These are phyloP conservation scores for Coniosporium apollinis DNA, from an alignment of 495 filamentous ascomycete genomes.

Conservation along the genomic window DNA sequence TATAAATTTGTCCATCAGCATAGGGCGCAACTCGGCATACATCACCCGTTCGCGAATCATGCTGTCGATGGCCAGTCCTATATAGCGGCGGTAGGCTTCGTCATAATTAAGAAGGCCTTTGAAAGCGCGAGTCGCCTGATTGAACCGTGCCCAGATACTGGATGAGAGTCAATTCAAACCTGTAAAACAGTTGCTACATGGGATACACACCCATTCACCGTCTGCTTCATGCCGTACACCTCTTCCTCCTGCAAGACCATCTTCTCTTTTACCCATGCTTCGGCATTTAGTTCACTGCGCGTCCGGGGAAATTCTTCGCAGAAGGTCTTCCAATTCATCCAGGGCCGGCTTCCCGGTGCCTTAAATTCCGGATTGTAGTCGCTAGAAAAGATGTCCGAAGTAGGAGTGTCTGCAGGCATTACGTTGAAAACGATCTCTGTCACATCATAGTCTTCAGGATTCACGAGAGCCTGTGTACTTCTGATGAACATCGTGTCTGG, in stretches of 20 bases:
- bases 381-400: conserved; percentile 14
- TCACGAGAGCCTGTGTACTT: conserved; percentile 14
- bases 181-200: neutral
- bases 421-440: conserved; percentile 25
- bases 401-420: conserved; percentile 6
- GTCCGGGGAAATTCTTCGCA: conserved; percentile 6
- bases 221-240: conserved; percentile 13
- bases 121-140: conserved; percentile 23
- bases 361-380: conserved; percentile 14
- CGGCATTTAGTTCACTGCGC: conserved; percentile 8
- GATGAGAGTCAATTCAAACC: conserved; percentile 4
- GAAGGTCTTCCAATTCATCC: conserved; percentile 19
- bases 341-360: conserved; percentile 6
- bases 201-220: conserved; percentile 16
- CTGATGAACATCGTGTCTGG: conserved; percentile 19
- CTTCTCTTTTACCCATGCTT: conserved; percentile 14
- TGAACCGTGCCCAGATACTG: conserved; percentile 25
- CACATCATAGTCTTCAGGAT: conserved; percentile 5
- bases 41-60: conserved; percentile 25
- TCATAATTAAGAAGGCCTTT: conserved; percentile 25
- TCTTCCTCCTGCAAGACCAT: conserved; percentile 16
- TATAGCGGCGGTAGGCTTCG: conserved; percentile 22
- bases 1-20: conserved; percentile 24
- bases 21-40: conserved; percentile 25
- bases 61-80: conserved; percentile 21